Conservation (phyloP, 495 filamentous ascomycete species). For the Hypoxylon rickii region DNA sequence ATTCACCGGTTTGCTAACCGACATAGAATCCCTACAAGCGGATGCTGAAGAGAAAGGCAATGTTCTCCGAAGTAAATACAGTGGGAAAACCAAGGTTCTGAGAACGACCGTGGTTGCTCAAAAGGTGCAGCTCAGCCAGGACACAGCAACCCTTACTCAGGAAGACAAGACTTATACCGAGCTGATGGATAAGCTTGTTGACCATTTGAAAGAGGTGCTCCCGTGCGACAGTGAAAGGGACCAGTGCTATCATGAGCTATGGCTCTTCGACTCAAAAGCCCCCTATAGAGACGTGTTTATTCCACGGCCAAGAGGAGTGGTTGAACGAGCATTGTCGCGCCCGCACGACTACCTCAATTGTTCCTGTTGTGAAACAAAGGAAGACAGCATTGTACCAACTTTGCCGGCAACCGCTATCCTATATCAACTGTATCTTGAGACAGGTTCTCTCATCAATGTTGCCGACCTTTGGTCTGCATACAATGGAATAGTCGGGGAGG, state of each 20-base stretch:
- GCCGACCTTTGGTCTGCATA: constrained; percentile 91
- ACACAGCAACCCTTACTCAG: constrained; percentile 73
- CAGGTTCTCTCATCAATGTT: constrained; percentile 84
- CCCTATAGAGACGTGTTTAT: constrained; percentile 83
- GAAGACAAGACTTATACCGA: constrained; percentile 75
- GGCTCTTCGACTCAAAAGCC: constrained; percentile 79
- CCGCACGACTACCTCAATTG: constrained; percentile 89
- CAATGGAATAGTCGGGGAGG: constrained; percentile 70
- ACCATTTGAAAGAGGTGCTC: constrained; percentile 61
- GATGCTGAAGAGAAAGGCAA: constrained; percentile 47
- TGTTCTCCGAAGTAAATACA: constrained; percentile 74
- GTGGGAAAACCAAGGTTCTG: constrained; percentile 69
- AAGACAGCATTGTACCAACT: constrained; percentile 58
- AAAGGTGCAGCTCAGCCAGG: constrained; percentile 82
- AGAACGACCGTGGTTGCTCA: constrained; percentile 86
- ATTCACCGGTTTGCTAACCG: constrained; percentile 45
- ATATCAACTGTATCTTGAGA: constrained; percentile 91
- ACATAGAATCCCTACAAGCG: constrained; percentile 46
- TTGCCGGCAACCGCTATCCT: constrained; percentile 80
- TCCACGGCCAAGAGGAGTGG: constrained; percentile 74
- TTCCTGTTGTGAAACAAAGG: constrained; percentile 60
- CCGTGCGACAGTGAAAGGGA: constrained; percentile 60
- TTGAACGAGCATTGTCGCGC: constrained; percentile 77
- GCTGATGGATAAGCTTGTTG: constrained; percentile 68
- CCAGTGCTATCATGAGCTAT: constrained; percentile 76